Base-by-base conservation (phyloP, 2,329 filamentous ascomycete genomes). In the Apiospora aurea region DNA sequence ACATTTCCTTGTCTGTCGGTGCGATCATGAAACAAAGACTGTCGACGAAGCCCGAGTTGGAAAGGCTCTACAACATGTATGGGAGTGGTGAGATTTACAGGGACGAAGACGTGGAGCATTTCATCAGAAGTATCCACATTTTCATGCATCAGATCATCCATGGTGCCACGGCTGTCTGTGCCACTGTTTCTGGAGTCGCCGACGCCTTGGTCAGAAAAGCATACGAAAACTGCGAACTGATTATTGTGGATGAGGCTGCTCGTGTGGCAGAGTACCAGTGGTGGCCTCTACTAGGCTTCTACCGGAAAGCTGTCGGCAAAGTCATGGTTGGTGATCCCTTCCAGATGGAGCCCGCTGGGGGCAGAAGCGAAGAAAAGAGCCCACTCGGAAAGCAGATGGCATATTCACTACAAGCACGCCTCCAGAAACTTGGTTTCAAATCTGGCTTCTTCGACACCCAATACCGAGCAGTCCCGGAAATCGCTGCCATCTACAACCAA, bases 161-260 rank as follows among this genome's bases (percentile, higher is more conserved):
- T 2, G 6, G 16, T 10, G 43, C 41, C 13, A 41, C 44, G 26
- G 44, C 70, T 67, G 44, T 71, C 26, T 67, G 70, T 29, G 53
- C 53, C 26, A 71, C 70, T 8, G 61, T 71, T 5, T 8, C 70
- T 21, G 70, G 57, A n/a, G 57, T 61, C 4, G 53, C 14, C 3
- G 53, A 71, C 24, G 38, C 5, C 21, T 0, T 16, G 8, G 70
- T 67, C 18, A 29, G 7, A n/a, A 6, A 1, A 3, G 67, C 38
- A n/a, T 71, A 21, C 26, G 70, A 29, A n/a, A 24, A 18, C 2
- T 44, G 53, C 18, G 70, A 67, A 5, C 18, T 71, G 7, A 49
- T 71, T 21, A 43, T 51, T n/a, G 70, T 71, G 18, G 70, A 71
- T 43, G 70, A 71, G 38, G 57, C 61, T 21, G 70, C 61, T 2